phyloP scores from a whole-genome alignment of 371 early-diverging fungal genomes.

The Vairimorpha apis region DNA sequence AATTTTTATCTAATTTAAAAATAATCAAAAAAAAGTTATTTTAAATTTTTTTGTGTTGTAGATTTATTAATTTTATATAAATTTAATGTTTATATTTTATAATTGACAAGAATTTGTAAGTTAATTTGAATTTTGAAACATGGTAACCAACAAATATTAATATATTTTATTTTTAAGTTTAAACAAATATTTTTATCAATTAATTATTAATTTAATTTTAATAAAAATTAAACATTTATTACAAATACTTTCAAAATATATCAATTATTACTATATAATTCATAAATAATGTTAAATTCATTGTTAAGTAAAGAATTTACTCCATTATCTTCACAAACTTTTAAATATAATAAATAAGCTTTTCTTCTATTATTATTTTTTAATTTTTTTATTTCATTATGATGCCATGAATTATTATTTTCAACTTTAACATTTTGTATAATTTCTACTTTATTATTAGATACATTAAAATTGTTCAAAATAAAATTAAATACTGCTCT shows the following conservation, averaged over 20 bases:
- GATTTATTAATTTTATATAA: no score
- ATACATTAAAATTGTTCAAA: not conserved
- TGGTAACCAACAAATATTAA: no score
- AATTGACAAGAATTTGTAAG: no score
- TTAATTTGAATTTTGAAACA: no score
- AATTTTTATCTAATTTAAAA: not conserved
- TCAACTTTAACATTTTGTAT: not conserved
- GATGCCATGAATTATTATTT: constrained; percentile 21
- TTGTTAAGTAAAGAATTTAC: not conserved
- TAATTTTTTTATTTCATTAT: constrained; percentile 10
- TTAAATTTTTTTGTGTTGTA: not conserved
- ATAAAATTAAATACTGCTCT: constrained; percentile 41
- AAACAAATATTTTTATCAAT: no score
- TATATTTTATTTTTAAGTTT: no score
- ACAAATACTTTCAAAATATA: no score
- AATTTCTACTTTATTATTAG: not conserved
- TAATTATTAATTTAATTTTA: no score
- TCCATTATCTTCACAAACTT: constrained; percentile 14
- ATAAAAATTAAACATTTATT: not conserved
- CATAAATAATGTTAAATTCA: constrained; percentile 4
- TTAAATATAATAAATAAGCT: constrained; percentile 24
- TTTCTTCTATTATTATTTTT: constrained; percentile 2
- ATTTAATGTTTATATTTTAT: no score
- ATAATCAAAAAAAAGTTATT: not conserved
- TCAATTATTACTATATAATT: not conserved